These are phyloP conservation scores for Raddia distichophylla DNA, from an alignment of 176 grass and related monocot genomes.

Conservation along the genomic window DNA sequence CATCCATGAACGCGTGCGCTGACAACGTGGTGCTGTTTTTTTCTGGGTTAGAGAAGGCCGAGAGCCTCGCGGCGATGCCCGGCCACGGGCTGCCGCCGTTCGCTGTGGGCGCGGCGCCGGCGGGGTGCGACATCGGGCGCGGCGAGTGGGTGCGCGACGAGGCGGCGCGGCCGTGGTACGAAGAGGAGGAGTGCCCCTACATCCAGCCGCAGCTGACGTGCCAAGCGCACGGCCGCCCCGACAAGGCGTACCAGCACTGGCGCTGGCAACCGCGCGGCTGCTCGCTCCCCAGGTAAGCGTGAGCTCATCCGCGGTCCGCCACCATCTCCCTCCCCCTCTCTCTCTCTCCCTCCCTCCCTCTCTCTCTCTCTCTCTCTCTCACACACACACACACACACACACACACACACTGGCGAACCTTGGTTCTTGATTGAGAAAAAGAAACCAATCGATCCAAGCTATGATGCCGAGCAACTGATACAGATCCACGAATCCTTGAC, in stretches of 20 bases:
- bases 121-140: conserved; percentile 50
- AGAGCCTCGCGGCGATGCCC: background rate
- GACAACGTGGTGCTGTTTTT: background rate
- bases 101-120: conserved; percentile 20
- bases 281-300: conserved; percentile 68
- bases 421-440: background rate
- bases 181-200: conserved; percentile 85
- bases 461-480: background rate
- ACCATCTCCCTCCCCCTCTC: too few relatives aligned
- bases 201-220: conserved; percentile 91
- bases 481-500: background rate
- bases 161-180: conserved; percentile 63
- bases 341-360: too few relatives aligned
- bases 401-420: too few relatives aligned
- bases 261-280: conserved; percentile 77
- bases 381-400: too few relatives aligned
- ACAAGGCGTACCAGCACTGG: conserved; percentile 76
- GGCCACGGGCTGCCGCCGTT: background rate
- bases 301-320: too few relatives aligned
- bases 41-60: conserved; percentile 25
- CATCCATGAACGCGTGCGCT: background rate
- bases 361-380: too few relatives aligned
- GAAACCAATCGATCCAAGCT: background rate
- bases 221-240: conserved; percentile 75
- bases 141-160: conserved; percentile 90